Conservation (phyloP, 2,329 filamentous ascomycete species). For the Madurella mycetomatis region DNA sequence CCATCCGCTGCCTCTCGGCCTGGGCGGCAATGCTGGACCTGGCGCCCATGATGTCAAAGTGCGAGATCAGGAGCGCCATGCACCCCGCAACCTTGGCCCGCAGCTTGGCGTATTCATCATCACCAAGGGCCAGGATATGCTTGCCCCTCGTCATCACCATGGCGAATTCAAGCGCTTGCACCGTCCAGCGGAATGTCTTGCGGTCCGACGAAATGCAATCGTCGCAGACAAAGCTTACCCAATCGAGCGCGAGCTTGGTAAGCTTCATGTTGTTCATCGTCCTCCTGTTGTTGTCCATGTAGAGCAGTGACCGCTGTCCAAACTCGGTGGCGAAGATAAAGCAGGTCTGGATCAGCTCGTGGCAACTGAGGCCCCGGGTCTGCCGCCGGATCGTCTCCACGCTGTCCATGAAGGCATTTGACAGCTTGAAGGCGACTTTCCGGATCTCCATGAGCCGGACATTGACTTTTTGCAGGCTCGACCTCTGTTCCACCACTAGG, state of each 20-base stretch:
- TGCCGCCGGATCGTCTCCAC: constrained; percentile 89
- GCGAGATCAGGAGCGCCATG: constrained; percentile 94
- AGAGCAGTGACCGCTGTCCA: constrained; percentile 86
- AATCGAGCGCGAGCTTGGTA: constrained; percentile 88
- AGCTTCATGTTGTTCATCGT: constrained; percentile 97
- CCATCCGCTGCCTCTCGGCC: constrained; percentile 83
- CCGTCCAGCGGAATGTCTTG: constrained; percentile 96
- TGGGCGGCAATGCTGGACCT: constrained; percentile 89
- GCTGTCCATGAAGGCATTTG: constrained; percentile 98
- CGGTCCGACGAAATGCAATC: constrained; percentile 92
- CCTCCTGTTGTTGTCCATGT: constrained; percentile 91
- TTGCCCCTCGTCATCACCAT: constrained; percentile 96
- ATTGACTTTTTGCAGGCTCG: constrained; percentile 90
- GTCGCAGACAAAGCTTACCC: constrained; percentile 97
- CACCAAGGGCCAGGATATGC: constrained; percentile 85
- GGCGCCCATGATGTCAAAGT: constrained; percentile 98
- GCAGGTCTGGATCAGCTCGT: constrained; percentile 94
- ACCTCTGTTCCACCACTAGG: constrained; percentile 84
- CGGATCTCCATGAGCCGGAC: constrained; percentile 88
- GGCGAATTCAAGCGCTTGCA: constrained; percentile 89
- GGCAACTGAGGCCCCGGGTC: constrained; percentile 77
- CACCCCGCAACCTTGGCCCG: constrained; percentile 89
- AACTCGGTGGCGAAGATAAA: constrained; percentile 99
- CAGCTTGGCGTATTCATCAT: constrained; percentile 79
- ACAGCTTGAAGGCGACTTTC: constrained; percentile 91